Conservation (phyloP, 192 early-diverging fungal species). For the Phycomyces nitens region DNA sequence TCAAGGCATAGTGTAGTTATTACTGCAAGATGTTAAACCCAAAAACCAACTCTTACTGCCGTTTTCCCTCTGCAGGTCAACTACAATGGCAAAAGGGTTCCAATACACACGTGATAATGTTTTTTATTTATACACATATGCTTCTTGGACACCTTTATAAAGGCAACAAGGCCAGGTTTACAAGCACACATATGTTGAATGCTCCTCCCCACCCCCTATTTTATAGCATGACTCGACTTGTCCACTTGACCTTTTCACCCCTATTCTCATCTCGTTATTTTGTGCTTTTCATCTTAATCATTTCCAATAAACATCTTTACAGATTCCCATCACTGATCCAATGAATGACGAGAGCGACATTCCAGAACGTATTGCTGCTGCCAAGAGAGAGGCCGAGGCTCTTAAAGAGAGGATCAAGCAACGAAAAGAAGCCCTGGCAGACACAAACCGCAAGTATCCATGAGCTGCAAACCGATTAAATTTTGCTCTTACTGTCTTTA, state of each 20-base stretch:
- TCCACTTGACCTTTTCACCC: no score
- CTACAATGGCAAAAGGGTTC: no score
- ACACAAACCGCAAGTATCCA: conserved; percentile 82
- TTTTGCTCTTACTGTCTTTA: conserved; percentile 1
- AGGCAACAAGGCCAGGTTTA: no score
- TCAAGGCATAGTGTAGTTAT: no score
- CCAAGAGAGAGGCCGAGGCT: conserved; percentile 90
- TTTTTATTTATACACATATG: no score
- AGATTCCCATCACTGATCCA: not conserved
- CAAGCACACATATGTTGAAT: not conserved
- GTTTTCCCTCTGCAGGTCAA: no score
- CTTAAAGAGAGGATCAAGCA: conserved; percentile 95
- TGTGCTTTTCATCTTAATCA: not conserved
- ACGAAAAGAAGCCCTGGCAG: conserved; percentile 89
- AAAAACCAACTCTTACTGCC: no score
- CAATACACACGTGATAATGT: no score
- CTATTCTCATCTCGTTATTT: not conserved
- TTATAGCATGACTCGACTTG: not conserved
- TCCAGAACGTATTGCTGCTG: conserved; percentile 86
- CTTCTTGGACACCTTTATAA: no score
- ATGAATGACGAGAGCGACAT: conserved; percentile 61
- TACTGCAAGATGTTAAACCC: no score
- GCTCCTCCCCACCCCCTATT: not conserved
- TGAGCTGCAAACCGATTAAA: not conserved
- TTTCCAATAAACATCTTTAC: not conserved